Evolutionary conservation across 306 rosid species (phyloP).

Genomic region (Pyrus pyrifolia): DNA sequence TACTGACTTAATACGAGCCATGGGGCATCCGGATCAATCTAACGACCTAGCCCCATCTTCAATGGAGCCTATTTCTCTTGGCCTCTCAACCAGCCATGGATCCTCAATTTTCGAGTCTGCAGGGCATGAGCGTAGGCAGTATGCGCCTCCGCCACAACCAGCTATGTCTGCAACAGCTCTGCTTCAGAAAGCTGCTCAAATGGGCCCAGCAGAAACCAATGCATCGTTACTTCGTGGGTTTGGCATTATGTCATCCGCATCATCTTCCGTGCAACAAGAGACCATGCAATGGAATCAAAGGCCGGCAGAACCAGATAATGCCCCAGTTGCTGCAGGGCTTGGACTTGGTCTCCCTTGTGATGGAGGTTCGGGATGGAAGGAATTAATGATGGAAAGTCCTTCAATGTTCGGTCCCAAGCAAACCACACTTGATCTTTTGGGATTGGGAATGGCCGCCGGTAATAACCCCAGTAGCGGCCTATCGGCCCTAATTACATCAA

Average conservation of each 20-base stretch:
- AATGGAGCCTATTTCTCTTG: conserved; percentile 60
- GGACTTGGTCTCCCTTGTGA: conserved; percentile 72
- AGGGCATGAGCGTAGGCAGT: conserved; percentile 59
- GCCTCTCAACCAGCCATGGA: conserved; percentile 61
- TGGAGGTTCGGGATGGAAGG: conserved; percentile 65
- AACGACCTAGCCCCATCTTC: conserved; percentile 43
- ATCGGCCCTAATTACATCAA: conserved; percentile 71
- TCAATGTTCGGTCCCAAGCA: conserved; percentile 81
- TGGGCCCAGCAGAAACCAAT: conserved; percentile 71
- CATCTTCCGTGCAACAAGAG: conserved; percentile 49
- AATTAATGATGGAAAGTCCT: conserved; percentile 68
- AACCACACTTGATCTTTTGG: conserved; percentile 85
- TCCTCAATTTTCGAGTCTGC: conserved; percentile 57
- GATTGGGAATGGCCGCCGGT: conserved; percentile 88
- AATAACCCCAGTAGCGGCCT: conserved; percentile 50
- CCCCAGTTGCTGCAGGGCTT: conserved; percentile 50
- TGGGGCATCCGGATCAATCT: conserved; percentile 39
- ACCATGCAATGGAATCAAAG: conserved; percentile 59
- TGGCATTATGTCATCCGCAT: conserved; percentile 60
- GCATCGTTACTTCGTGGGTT: conserved; percentile 71
- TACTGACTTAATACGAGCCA: conserved; percentile 49
- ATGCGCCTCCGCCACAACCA: conserved; percentile 51
- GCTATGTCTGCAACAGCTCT: conserved; percentile 93
- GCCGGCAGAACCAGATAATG: conserved; percentile 43
- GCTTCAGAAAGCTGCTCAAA: conserved; percentile 93